These are phyloP conservation scores for Metschnikowia dekortorum DNA, from an alignment of 805 yeast species.

Conservation along the genomic window DNA sequence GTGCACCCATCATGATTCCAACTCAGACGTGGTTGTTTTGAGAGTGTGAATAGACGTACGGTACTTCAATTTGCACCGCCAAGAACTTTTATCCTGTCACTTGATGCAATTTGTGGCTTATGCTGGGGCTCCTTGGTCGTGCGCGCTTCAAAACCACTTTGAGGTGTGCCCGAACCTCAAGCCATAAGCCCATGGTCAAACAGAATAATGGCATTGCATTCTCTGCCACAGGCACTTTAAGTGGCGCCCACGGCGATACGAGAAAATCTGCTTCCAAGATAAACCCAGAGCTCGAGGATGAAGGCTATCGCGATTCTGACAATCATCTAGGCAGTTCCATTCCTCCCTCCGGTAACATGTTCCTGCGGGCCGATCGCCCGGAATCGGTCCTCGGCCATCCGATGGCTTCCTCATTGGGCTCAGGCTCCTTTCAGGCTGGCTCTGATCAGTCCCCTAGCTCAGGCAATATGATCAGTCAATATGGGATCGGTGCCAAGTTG, in stretches of 20 bases:
- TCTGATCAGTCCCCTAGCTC: neutral
- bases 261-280: slow-evolving; percentile 6
- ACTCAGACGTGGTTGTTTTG: neutral
- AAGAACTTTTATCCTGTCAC: no score
- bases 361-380: neutral
- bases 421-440: neutral
- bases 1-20: neutral
- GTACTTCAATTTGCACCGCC: no score
- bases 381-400: neutral
- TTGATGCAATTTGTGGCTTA: no score
- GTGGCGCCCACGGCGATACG: neutral
- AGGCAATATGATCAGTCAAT: slow-evolving; percentile 23
- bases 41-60: no score
- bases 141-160: neutral
- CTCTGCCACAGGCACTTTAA: neutral
- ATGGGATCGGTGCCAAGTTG: slow-evolving; percentile 84
- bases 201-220: slow-evolving; percentile 1
- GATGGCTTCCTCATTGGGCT: neutral
- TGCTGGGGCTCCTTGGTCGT: neutral
- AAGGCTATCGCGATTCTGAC: slow-evolving; percentile 1
- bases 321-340: neutral
- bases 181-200: neutral
- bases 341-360: neutral
- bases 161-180: neutral
- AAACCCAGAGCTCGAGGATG: slow-evolving; percentile 14